Percentiles rank a stretch among this genome's conserved stretches.
These are phyloP conservation scores for Diaporthe velutina DNA, from an alignment of 2,329 filamentous ascomycete genomes.

Conservation along the genomic window DNA sequence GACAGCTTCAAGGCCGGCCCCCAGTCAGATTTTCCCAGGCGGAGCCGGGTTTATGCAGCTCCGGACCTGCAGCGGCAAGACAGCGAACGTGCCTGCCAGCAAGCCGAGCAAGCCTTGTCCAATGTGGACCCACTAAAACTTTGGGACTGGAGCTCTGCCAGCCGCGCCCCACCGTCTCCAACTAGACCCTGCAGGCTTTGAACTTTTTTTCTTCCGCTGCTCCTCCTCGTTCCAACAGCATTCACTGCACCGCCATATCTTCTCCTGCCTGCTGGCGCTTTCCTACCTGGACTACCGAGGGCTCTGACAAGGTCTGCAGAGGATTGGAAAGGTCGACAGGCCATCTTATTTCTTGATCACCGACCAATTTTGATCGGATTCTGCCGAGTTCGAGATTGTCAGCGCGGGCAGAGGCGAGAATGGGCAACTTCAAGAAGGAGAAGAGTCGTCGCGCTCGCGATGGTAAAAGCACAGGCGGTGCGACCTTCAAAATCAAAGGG, in stretches of 20 bases:
- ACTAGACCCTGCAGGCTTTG: conserved; percentile 35
- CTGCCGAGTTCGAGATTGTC: not conserved
- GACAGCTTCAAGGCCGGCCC: not conserved
- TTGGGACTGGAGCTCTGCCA: conserved; percentile 16
- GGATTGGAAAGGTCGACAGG: not conserved
- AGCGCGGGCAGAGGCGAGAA: conserved; percentile 53
- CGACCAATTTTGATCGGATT: not conserved
- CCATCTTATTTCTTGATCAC: not conserved
- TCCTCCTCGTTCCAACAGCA: conserved; percentile 33
- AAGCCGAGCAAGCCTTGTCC: not conserved
- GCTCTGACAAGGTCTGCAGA: not conserved
- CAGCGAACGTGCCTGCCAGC: not conserved
- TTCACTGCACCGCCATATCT: conserved; percentile 41
- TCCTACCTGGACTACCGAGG: not conserved
- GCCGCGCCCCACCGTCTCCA: conserved; percentile 29
- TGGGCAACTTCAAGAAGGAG: conserved; percentile 96
- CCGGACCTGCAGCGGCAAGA: not conserved
- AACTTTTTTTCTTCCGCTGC: conserved; percentile 32
- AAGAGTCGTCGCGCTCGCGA: conserved; percentile 84
- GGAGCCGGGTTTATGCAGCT: conserved; percentile 32
- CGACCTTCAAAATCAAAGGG: conserved; percentile 92
- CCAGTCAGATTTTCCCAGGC: conserved; percentile 31
- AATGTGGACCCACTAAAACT: conserved; percentile 11
- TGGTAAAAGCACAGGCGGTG: conserved; percentile 76
- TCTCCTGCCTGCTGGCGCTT: conserved; percentile 41